phyloP scores from a whole-genome alignment of 148 eudicot species.

The Camellia japonica region DNA sequence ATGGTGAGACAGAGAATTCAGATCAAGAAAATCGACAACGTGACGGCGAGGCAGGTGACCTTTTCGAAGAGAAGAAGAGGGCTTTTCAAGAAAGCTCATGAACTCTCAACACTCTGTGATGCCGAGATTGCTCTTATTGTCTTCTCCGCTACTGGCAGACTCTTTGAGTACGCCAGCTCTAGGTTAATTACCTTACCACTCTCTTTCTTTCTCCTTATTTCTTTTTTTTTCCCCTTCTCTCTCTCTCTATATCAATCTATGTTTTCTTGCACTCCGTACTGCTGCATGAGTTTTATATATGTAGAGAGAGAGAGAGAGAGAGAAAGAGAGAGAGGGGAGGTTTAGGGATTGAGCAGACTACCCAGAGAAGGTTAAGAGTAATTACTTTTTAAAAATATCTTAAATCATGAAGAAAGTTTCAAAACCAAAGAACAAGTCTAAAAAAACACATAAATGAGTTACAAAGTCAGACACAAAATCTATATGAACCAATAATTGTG shows the following conservation, averaged over 20 bases:
- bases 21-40: conserved; percentile 28
- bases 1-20: conserved; percentile 31
- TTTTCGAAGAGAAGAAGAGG: conserved; percentile 31
- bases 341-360: background rate
- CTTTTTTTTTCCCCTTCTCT: no score
- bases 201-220: background rate
- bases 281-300: background rate
- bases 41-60: conserved; percentile 26
- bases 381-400: background rate
- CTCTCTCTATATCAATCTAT: background rate
- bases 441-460: no score
- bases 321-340: background rate
- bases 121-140: conserved; percentile 27
- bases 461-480: no score
- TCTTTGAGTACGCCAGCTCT: conserved; percentile 26
- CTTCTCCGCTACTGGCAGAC: conserved; percentile 29
- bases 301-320: background rate
- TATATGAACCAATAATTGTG: no score
- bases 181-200: conserved; percentile 1
- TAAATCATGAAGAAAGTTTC: background rate
- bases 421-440: background rate
- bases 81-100: conserved; percentile 31
- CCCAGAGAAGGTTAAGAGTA: background rate
- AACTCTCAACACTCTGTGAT: conserved; percentile 29
- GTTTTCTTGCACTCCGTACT: background rate